phyloP scores from a whole-genome alignment of 2,329 filamentous ascomycete genomes.

The Lachnellula arida region DNA sequence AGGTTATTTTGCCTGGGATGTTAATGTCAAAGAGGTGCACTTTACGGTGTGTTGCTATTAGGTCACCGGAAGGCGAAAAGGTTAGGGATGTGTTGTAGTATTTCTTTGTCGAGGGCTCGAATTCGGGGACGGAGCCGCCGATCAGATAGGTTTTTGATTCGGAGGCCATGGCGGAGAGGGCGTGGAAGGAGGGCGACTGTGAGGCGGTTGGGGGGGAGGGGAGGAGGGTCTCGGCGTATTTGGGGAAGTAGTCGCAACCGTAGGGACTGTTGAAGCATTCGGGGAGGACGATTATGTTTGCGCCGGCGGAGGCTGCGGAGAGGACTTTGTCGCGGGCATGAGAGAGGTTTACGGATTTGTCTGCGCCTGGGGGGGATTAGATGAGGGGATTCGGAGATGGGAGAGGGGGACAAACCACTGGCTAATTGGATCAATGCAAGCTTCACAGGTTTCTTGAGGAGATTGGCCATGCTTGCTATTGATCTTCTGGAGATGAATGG shows the following conservation, averaged over 20 bases:
- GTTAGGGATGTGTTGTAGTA: slow-evolving; percentile 90
- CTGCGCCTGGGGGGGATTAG: slow-evolving; percentile 48
- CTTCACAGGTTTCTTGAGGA: slow-evolving; percentile 74
- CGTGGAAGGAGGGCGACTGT: slow-evolving; percentile 79
- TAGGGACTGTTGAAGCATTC: slow-evolving; percentile 99
- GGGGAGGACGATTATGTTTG: slow-evolving; percentile 83
- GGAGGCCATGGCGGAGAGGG: slow-evolving; percentile 71
- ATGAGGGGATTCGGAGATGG: slow-evolving; percentile 1
- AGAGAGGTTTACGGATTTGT: slow-evolving; percentile 80
- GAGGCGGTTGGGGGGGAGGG: slow-evolving; percentile 67
- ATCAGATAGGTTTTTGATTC: slow-evolving; percentile 78
- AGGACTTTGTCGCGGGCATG: slow-evolving; percentile 79
- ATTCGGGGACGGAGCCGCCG: slow-evolving; percentile 89
- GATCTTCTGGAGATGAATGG: slow-evolving; percentile 2
- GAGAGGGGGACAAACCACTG: slow-evolving; percentile 45
- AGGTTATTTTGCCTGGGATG: slow-evolving; percentile 90
- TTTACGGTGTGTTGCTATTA: slow-evolving; percentile 88
- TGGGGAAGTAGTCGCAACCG: slow-evolving; percentile 83
- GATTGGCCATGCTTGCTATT: slow-evolving; percentile 24
- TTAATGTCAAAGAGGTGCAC: slow-evolving; percentile 97
- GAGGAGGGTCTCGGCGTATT: slow-evolving; percentile 84
- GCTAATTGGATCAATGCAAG: slow-evolving; percentile 79
- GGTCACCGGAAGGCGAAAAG: slow-evolving; percentile 71
- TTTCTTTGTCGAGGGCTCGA: slow-evolving; percentile 55
- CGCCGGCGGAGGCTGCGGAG: slow-evolving; percentile 70